Percentiles rank a stretch among this genome's conserved stretches.
phyloP scores from a whole-genome alignment of 257 asterid genomes.

The Lycium ferocissimum region DNA sequence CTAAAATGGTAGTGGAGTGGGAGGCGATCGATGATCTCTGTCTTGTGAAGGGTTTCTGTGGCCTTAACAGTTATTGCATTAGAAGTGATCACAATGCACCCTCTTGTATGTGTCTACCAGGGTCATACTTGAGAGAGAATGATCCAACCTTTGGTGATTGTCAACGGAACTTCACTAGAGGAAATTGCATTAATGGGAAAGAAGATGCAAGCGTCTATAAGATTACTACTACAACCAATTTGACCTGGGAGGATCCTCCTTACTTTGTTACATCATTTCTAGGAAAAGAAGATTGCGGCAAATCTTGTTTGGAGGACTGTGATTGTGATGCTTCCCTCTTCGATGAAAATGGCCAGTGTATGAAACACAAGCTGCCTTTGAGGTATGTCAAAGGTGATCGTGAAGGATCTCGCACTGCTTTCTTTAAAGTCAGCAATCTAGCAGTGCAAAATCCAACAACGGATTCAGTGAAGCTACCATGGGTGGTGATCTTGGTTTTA shows the following conservation, averaged over 20 bases:
- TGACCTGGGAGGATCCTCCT: slow-evolving; percentile 33
- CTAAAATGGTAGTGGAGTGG: slow-evolving; percentile 25
- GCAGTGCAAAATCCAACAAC: neutral
- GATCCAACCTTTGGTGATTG: slow-evolving; percentile 25
- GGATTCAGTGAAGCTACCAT: slow-evolving; percentile 37
- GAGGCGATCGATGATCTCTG: slow-evolving; percentile 33
- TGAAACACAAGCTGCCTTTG: slow-evolving; percentile 37
- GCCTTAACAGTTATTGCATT: slow-evolving; percentile 36
- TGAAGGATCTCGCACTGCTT: slow-evolving; percentile 26
- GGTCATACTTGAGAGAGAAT: slow-evolving; percentile 19
- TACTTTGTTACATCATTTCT: slow-evolving; percentile 32
- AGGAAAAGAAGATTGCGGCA: slow-evolving; percentile 28
- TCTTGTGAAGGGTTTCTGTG: slow-evolving; percentile 40
- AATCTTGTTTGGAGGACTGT: slow-evolving; percentile 40
- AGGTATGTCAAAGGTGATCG: slow-evolving; percentile 31
- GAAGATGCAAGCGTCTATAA: slow-evolving; percentile 26
- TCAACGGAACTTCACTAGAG: slow-evolving; percentile 33
- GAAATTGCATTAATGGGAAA: slow-evolving; percentile 31
- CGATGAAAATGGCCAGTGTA: neutral
- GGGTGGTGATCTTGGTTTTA: slow-evolving; percentile 35
- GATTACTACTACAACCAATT: neutral
- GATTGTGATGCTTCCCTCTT: slow-evolving; percentile 39
- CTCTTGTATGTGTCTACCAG: slow-evolving; percentile 40
- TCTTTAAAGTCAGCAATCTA: slow-evolving; percentile 33
- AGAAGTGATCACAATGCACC: slow-evolving; percentile 2